Evolutionary conservation across 1,284 basidiomycete genomes (phyloP), one percentile per base, ranked within the genome.

Genomic region (Mycosarcoma maydis): DNA sequence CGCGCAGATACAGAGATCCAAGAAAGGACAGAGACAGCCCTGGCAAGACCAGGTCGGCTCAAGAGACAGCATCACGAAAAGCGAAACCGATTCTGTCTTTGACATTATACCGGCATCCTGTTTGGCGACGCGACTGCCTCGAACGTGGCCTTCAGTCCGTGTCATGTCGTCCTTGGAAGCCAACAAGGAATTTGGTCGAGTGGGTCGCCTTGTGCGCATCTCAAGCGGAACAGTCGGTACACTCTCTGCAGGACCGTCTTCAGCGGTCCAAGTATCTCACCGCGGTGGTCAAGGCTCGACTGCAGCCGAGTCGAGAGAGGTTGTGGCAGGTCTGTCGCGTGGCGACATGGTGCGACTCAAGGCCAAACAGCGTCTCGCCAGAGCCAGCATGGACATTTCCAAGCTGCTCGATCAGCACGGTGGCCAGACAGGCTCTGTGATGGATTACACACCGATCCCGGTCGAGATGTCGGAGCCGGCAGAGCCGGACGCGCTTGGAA

Each of bases 161-260:
- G 51, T 69, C 39, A 55, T 69, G 66, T 58, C 66, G 13, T 50
- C 54, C 0, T 26, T 51, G 20, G 55, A 69, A 22, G 66, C 66
- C 8, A 62, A 69, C 51, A 62, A 62, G 37, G 54, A 69, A 41
- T 69, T 69, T 32, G 59, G 66, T 10, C 41, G 66, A 0, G n/a
- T 62, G 5, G 66, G 66, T 5, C 58, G 20, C 4, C 41, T 69
- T n/a, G 51, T 69, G 1, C 59, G 66, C 11, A 34, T 57, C 17
- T n/a, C 54, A 4, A 19, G 7, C 36, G 32, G 46, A n/a, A 6
- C 29, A 6, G n/a, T 41, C 5, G 19, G 4, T 14, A 19, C 9
- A 26, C 22, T 6, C 8, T 16, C n/a, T 22, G 16, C 3, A 19
- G 6, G n/a, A 13, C 24, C 33, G 45, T 32, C 4, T 19, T 20